phyloP scores from a whole-genome alignment of 768 basidiomycete species.

The Boletales sp. region DNA sequence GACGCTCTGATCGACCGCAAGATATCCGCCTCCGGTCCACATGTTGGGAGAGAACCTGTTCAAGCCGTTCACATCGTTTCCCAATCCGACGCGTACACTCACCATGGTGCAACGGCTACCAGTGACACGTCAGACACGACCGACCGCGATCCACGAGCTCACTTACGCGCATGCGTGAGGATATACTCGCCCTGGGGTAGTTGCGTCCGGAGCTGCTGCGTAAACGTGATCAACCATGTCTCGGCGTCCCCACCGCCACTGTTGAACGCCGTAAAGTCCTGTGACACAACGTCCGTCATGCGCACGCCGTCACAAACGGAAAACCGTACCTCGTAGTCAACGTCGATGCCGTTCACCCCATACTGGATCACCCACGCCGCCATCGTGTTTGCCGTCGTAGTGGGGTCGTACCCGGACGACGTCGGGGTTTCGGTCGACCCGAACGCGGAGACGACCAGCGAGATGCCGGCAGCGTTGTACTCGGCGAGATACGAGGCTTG shows the following conservation, averaged over 20 bases:
- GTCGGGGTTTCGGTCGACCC: conserved; percentile 44
- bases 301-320: background rate
- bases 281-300: background rate
- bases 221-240: conserved; percentile 33
- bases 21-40: conserved; percentile 34
- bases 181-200: conserved; percentile 34
- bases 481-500: conserved; percentile 42
- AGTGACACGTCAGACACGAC: background rate
- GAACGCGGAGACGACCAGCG: conserved; percentile 54
- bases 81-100: background rate
- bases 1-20: conserved; percentile 33
- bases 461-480: conserved; percentile 53
- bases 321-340: conserved; percentile 45
- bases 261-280: conserved; percentile 34
- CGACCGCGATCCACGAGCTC: background rate
- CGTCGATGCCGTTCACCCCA: conserved; percentile 48
- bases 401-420: conserved; percentile 36
- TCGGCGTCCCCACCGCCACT: conserved; percentile 37
- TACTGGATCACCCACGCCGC: conserved; percentile 48
- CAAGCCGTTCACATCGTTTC: background rate
- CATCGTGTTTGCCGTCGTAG: conserved; percentile 39
- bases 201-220: conserved; percentile 28
- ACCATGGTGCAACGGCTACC: conserved; percentile 21
- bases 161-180: conserved; percentile 35
- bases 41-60: conserved; percentile 18